These are phyloP conservation scores for Globisporangium nunn DNA, from an alignment of 352 stramenopile species.

Conservation along the genomic window DNA sequence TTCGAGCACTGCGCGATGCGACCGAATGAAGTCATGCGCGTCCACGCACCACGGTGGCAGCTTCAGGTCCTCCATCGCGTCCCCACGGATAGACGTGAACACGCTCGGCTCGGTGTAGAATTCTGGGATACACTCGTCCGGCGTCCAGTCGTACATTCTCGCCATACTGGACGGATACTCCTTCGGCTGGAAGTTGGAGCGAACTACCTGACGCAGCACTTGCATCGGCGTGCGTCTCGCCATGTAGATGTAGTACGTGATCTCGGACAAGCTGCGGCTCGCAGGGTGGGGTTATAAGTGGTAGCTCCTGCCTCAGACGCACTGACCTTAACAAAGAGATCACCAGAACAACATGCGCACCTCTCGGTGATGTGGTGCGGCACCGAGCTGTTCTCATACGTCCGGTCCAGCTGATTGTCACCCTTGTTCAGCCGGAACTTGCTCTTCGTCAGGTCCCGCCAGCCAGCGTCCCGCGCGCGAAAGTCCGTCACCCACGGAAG, in stretches of 20 bases:
- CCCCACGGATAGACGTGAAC: conserved; percentile 78
- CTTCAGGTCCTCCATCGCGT: conserved; percentile 60
- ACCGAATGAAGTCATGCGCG: conserved; percentile 72
- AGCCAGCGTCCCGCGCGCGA: conserved; percentile 37
- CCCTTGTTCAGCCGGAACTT: conserved; percentile 95
- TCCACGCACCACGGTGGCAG: conserved; percentile 73
- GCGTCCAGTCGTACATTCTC: conserved; percentile 92
- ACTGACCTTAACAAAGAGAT: too few relatives aligned
- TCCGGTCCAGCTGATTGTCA: conserved; percentile 89
- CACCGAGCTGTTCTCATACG: conserved; percentile 77
- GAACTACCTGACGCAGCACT: conserved; percentile 82
- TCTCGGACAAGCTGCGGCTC: conserved; percentile 75
- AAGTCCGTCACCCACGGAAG: conserved; percentile 97
- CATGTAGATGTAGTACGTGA: conserved; percentile 96
- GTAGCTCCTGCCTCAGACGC: too few relatives aligned
- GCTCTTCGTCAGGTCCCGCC: conserved; percentile 87
- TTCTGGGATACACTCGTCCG: conserved; percentile 95
- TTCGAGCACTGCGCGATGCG: conserved; percentile 91
- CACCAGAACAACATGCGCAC: conserved; percentile 9
- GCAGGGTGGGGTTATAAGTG: too few relatives aligned
- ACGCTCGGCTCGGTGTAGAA: conserved; percentile 89
- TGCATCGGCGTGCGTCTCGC: conserved; percentile 85
- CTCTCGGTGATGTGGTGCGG: conserved; percentile 94
- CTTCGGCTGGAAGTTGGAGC: conserved; percentile 89
- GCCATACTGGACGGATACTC: conserved; percentile 91